A percentile compares a stretch with the other conserved stretches of the same genome.
These are phyloP conservation scores for Lomentospora prolificans DNA, from an alignment of 2,329 filamentous ascomycete genomes.

Conservation along the genomic window DNA sequence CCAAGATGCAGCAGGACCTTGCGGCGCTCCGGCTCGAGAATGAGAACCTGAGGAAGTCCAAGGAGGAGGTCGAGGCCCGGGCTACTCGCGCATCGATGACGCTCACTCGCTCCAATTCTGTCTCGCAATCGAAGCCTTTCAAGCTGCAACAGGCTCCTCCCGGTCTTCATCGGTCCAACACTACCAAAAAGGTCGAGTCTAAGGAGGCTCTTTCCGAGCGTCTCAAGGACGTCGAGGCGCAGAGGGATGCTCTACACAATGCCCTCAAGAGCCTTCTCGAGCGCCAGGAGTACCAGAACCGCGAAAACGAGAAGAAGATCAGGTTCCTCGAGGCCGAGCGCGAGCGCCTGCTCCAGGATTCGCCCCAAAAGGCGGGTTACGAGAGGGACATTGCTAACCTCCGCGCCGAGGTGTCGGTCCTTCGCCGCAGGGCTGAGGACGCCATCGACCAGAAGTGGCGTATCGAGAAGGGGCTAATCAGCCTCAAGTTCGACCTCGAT, in stretches of 20 bases:
- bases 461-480: slow-evolving; percentile 79
- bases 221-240: slow-evolving; percentile 85
- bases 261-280: slow-evolving; percentile 78
- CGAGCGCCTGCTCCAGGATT: slow-evolving; percentile 58
- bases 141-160: slow-evolving; percentile 16
- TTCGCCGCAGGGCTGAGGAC: slow-evolving; percentile 83
- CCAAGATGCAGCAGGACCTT: slow-evolving; percentile 80
- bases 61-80: slow-evolving; percentile 13
- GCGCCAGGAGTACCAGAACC: slow-evolving; percentile 75
- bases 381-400: slow-evolving; percentile 72
- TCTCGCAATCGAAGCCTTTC: slow-evolving; percentile 21
- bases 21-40: slow-evolving; percentile 61
- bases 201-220: slow-evolving; percentile 65
- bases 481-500: slow-evolving; percentile 93
- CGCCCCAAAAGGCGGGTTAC: slow-evolving; percentile 68
- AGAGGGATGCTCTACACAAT: slow-evolving; percentile 83
- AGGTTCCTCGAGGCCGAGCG: slow-evolving; percentile 68
- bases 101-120: slow-evolving; percentile 16
- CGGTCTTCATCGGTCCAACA: slow-evolving; percentile 3
- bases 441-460: slow-evolving; percentile 94
- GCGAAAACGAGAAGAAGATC: slow-evolving; percentile 74
- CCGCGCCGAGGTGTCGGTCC: slow-evolving; percentile 71
- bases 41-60: slow-evolving; percentile 40
- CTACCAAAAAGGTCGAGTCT: slow-evolving; percentile 35
- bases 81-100: slow-evolving; percentile 11